Base-by-base conservation (phyloP, 2,329 filamentous ascomycete genomes). In the Fusarium floridanum region DNA sequence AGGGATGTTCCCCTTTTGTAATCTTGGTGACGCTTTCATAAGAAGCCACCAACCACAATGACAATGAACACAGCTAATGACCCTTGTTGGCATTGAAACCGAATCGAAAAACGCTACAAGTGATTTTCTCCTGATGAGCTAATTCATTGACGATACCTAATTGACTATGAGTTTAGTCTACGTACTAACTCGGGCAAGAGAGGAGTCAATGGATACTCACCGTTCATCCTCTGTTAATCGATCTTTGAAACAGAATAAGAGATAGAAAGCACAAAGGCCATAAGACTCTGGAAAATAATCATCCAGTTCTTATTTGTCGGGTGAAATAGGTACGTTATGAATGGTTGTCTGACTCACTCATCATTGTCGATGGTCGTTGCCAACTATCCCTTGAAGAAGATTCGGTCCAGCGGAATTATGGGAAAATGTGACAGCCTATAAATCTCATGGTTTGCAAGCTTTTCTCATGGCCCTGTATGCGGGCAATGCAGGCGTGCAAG, bases 181-280 rank as follows among this genome's bases (percentile, higher is more conserved):
- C 27, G 22, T 22, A 22, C 22, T 22, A 22, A 22, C 22, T 22
- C 27, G 6, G 27, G 27, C 27, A 27, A 7, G 6, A 7, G 27
- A 27, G 27, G 27, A 14, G 20, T 24, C 12, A 22, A 24, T 8
- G 8, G 20, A 16, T 22, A 4, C 20, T 24, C 20, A 24, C 20
- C 1, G 20, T 48, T 48, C 4, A 16, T 45, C 2, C 12, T 22
- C 14, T 22, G 4, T 24, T 24, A 3, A 3, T 8, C 12, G 22
- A 22, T 22, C 11, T 24, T 45, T 45, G 7, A 45, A 16, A 3
- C 1, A 3, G 7, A 2, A 4, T 3, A 16, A 8, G 6, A 45
- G 4, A 0, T 22, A 9, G 7, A 24, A 22, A 22, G 6, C 20
- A 8, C 0, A 22, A 5, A 8, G 4, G 9, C 6, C 2, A 7